These are phyloP conservation scores for Trapa bicornis DNA, from an alignment of 345 rosid genomes.

Conservation along the genomic window DNA sequence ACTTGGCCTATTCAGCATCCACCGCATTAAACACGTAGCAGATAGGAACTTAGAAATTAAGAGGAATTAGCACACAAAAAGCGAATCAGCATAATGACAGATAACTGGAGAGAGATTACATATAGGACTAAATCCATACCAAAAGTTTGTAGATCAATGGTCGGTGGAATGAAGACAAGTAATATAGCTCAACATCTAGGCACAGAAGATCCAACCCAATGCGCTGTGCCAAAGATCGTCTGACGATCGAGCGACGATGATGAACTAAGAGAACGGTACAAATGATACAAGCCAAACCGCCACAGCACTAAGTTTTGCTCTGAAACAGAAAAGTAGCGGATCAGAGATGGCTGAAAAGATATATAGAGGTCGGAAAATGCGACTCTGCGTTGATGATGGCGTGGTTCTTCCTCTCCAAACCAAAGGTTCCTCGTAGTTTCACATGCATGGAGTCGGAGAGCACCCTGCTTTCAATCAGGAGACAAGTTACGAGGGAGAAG, in stretches of 20 bases:
- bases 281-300: background rate
- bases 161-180: background rate
- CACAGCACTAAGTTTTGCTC: background rate
- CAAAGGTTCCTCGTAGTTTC: background rate
- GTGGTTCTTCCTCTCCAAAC: background rate
- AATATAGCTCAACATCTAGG: background rate
- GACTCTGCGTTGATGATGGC: background rate
- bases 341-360: background rate
- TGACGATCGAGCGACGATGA: background rate
- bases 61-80: too few species aligned
- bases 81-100: too few species aligned
- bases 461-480: background rate
- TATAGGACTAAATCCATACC: background rate
- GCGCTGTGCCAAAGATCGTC: constrained; percentile 1
- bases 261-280: background rate
- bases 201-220: background rate
- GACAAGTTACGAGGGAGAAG: background rate
- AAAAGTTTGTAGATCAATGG: background rate
- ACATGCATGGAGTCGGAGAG: background rate
- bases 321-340: background rate
- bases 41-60: background rate
- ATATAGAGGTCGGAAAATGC: background rate
- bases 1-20: background rate
- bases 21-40: background rate
- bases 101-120: background rate